A percentile compares a stretch with the other conserved stretches of the same genome.
phyloP scores from a whole-genome alignment of 164 flowering plant genomes.

The Vitis rotundifolia region DNA sequence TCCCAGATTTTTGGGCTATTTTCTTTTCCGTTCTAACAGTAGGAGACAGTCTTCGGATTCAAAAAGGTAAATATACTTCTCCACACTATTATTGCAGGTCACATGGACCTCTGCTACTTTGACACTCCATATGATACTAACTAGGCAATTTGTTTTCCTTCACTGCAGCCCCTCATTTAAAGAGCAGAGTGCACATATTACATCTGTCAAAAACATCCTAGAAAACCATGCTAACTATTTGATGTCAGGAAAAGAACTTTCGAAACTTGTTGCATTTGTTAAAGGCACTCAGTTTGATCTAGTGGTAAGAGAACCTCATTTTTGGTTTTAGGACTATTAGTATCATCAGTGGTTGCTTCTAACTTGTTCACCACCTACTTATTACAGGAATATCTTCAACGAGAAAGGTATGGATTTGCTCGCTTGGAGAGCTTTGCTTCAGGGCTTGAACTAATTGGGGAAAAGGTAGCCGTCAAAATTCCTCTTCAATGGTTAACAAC shows the following conservation, averaged over 20 bases:
- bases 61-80: constrained; percentile 50
- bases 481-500: neutral
- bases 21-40: constrained; percentile 71
- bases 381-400: constrained; percentile 88
- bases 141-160: constrained; percentile 4
- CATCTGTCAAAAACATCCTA: constrained; percentile 87
- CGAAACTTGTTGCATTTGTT: constrained; percentile 96
- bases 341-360: neutral
- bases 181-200: constrained; percentile 88
- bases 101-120: neutral
- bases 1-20: constrained; percentile 88
- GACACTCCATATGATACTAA: constrained; percentile 11
- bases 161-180: constrained; percentile 62
- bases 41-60: constrained; percentile 62
- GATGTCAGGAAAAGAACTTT: constrained; percentile 97
- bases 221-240: constrained; percentile 97
- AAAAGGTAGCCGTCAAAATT: constrained; percentile 59
- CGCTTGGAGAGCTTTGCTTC: constrained; percentile 94
- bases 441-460: constrained; percentile 88
- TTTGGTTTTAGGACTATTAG: neutral
- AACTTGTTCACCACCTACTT: constrained; percentile 16
- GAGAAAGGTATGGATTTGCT: constrained; percentile 86
- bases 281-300: constrained; percentile 99
- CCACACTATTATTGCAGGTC: neutral
- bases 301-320: constrained; percentile 55